Evolutionary conservation across 1,284 basidiomycete species (phyloP).

Genomic region (Fistulina hepatica): DNA sequence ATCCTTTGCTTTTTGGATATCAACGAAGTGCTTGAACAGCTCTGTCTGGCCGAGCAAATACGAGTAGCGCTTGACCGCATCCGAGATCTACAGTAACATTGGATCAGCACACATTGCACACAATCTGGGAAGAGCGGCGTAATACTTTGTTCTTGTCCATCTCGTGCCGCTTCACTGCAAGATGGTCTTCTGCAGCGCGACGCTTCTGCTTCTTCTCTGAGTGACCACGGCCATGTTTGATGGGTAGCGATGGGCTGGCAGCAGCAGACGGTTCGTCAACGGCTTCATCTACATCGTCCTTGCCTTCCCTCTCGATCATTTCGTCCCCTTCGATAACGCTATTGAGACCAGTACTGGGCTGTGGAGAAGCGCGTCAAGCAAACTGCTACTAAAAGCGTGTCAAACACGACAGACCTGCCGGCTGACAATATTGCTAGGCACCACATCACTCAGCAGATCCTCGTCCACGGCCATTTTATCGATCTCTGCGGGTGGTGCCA

Average conservation of each 20-base stretch:
- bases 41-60: conserved; percentile 94
- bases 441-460: conserved; percentile 70
- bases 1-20: conserved; percentile 85
- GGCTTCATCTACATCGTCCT: conserved; percentile 26
- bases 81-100: conserved; percentile 51
- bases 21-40: conserved; percentile 91
- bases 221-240: conserved; percentile 22
- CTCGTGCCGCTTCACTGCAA: conserved; percentile 58
- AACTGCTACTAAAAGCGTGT: background rate
- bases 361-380: conserved; percentile 10
- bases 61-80: conserved; percentile 90
- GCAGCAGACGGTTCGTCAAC: conserved; percentile 8
- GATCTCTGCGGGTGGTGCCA: too few relatives aligned
- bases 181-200: conserved; percentile 56
- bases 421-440: conserved; percentile 75
- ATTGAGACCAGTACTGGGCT: conserved; percentile 62
- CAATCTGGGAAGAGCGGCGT: conserved; percentile 1
- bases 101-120: conserved; percentile 9
- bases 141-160: conserved; percentile 77
- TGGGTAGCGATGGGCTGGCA: conserved; percentile 8
- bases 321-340: conserved; percentile 66
- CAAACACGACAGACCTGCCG: conserved; percentile 43
- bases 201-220: conserved; percentile 49
- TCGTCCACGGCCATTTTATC: conserved; percentile 62
- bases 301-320: conserved; percentile 47